A percentile compares a stretch with the other conserved stretches of the same genome.
Conservation (phyloP, 2,329 filamentous ascomycete genomes). For the Colletotrichum chrysophilum region DNA sequence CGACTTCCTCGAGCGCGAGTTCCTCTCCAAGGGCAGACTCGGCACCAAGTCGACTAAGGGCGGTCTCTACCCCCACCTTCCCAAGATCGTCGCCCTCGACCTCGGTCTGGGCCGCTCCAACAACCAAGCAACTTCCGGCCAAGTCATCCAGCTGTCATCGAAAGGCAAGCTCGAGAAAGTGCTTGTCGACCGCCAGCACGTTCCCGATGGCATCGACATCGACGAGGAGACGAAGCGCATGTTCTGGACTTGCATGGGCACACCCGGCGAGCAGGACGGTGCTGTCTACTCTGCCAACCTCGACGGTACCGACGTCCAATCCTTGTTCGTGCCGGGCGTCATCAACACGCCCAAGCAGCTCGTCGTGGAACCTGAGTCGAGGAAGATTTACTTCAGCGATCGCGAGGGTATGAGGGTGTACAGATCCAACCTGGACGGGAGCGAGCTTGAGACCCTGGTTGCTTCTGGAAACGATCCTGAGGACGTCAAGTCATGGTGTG, state of each 20-base stretch:
- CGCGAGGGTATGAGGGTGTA: constrained; percentile 47
- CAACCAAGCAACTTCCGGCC: not conserved
- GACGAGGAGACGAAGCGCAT: constrained; percentile 36
- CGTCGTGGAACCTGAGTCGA: constrained; percentile 29
- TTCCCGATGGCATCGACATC: constrained; percentile 52
- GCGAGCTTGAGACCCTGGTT: constrained; percentile 43
- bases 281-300: constrained; percentile 49
- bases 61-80: constrained; percentile 40
- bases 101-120: not conserved
- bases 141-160: constrained; percentile 21
- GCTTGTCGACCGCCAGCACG: constrained; percentile 28
- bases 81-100: constrained; percentile 17
- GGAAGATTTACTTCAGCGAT: constrained; percentile 47
- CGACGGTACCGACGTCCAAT: constrained; percentile 50
- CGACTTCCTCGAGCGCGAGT: constrained; percentile 47
- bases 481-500: constrained; percentile 53
- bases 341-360: constrained; percentile 57
- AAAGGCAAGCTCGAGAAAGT: constrained; percentile 25
- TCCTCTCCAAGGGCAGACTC: constrained; percentile 50
- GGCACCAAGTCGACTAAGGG: constrained; percentile 48
- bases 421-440: constrained; percentile 44
- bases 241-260: constrained; percentile 58
- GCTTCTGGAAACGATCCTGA: constrained; percentile 34
- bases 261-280: constrained; percentile 43
- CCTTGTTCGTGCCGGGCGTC: constrained; percentile 46